phyloP scores from a whole-genome alignment of 345 rosid species.

The Crucihimalaya himalaica region DNA sequence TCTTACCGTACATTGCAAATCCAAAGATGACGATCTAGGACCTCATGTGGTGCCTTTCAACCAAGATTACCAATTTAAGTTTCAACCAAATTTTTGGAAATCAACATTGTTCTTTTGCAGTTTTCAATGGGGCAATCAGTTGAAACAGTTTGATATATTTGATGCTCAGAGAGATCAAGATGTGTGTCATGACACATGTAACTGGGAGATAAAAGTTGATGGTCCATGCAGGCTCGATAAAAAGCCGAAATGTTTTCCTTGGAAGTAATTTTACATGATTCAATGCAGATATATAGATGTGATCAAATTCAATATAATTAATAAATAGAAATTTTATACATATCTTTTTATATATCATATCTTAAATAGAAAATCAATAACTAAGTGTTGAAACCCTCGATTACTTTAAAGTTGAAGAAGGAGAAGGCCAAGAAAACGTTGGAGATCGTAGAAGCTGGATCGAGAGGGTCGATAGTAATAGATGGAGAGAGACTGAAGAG shows the following conservation, averaged over 20 bases:
- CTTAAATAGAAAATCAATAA: no score
- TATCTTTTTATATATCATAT: no score
- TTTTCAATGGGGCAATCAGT: conserved; percentile 16
- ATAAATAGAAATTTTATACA: neutral
- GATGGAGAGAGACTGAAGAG: no score
- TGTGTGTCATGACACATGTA: neutral
- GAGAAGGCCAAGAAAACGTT: no score
- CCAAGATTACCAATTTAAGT: neutral
- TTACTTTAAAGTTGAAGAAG: no score
- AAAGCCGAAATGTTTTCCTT: conserved; percentile 1
- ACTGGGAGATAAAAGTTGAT: conserved; percentile 7
- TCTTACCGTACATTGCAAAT: conserved; percentile 31
- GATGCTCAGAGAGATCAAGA: conserved; percentile 22
- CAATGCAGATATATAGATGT: neutral
- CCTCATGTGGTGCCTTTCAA: neutral
- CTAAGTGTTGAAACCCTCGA: no score
- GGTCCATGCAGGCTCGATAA: conserved; percentile 29
- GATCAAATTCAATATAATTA: neutral
- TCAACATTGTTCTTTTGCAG: conserved; percentile 24
- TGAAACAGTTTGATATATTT: conserved; percentile 21
- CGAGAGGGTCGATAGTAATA: no score
- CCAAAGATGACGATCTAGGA: conserved; percentile 23
- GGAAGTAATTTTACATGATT: neutral
- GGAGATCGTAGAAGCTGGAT: no score
- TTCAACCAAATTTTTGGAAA: conserved; percentile 23